phyloP scores from a whole-genome alignment of 1,284 basidiomycete genomes.

The Melampsora occidentalis region DNA sequence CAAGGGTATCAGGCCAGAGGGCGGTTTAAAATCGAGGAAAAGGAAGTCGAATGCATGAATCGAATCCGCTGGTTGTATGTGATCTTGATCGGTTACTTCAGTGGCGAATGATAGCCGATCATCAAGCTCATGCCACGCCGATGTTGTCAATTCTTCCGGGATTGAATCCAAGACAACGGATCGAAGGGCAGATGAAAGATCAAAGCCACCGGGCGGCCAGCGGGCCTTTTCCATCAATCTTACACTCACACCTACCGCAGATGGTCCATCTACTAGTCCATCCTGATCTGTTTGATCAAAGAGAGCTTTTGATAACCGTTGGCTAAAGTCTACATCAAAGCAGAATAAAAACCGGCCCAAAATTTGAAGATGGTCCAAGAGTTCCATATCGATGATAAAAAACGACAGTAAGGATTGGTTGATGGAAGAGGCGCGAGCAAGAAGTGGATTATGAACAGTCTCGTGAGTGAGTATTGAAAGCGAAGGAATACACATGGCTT shows the following conservation, averaged over 20 bases:
- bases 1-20: slow-evolving; percentile 18
- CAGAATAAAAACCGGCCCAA: slow-evolving; percentile 37
- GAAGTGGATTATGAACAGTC: slow-evolving; percentile 29
- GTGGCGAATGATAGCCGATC: slow-evolving; percentile 37
- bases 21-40: slow-evolving; percentile 37
- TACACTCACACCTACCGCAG: slow-evolving; percentile 26
- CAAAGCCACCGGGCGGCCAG: slow-evolving; percentile 37
- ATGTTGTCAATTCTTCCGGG: slow-evolving; percentile 1
- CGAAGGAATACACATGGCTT: slow-evolving; percentile 29
- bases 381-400: slow-evolving; percentile 35
- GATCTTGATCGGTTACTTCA: background rate
- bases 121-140: slow-evolving; percentile 18
- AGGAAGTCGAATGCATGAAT: slow-evolving; percentile 38
- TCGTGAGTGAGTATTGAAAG: slow-evolving; percentile 27
- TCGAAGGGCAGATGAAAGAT: slow-evolving; percentile 37
- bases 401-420: slow-evolving; percentile 34
- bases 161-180: slow-evolving; percentile 40
- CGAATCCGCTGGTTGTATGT: slow-evolving; percentile 22
- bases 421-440: slow-evolving; percentile 21
- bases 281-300: slow-evolving; percentile 5
- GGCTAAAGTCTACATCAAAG: slow-evolving; percentile 22
- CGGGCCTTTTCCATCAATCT: slow-evolving; percentile 10
- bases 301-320: slow-evolving; percentile 20
- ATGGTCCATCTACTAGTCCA: background rate
- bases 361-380: slow-evolving; percentile 39